These are phyloP conservation scores for Arabis hirsuta DNA, from an alignment of 345 rosid genomes.

Conservation along the genomic window DNA sequence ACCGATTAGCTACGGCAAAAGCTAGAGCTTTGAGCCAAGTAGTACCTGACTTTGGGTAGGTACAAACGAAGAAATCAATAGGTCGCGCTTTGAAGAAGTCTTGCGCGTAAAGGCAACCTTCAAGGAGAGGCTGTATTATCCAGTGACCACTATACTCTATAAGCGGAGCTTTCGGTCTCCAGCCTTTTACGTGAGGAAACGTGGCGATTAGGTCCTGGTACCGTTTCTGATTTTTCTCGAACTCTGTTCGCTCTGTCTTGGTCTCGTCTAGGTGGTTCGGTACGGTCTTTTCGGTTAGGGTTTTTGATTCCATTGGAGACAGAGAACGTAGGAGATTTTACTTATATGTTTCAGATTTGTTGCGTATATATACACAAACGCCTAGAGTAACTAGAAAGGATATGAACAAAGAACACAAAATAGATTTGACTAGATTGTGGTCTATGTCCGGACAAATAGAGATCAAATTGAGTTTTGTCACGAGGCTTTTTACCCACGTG, in stretches of 20 bases:
- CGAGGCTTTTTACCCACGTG: too few relatives aligned
- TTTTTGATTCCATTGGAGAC: neutral
- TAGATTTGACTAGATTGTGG: too few relatives aligned
- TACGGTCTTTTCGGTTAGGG: neutral
- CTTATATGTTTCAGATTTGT: too few relatives aligned
- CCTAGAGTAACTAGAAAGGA: too few relatives aligned
- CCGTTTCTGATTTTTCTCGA: neutral
- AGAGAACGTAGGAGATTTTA: neutral
- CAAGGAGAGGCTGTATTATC: neutral
- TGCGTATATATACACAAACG: too few relatives aligned
- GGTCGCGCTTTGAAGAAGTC: constrained; percentile 7
- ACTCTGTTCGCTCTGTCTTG: neutral
- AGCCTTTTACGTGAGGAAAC: neutral
- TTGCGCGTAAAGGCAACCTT: neutral
- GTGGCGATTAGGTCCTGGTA: constrained; percentile 9
- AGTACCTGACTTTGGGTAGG: constrained; percentile 26
- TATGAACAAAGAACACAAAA: too few relatives aligned
- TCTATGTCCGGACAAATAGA: too few relatives aligned
- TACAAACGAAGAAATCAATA: constrained; percentile 6
- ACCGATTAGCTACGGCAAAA: constrained; percentile 8
- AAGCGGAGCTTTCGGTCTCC: neutral
- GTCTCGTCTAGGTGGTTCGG: neutral
- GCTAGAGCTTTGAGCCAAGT: constrained; percentile 26
- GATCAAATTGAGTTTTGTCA: too few relatives aligned
- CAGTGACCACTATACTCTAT: constrained; percentile 1